A percentile compares a stretch with the other conserved stretches of the same genome.
phyloP scores from a whole-genome alignment of 164 flowering plant species.

The Houttuynia cordata region DNA sequence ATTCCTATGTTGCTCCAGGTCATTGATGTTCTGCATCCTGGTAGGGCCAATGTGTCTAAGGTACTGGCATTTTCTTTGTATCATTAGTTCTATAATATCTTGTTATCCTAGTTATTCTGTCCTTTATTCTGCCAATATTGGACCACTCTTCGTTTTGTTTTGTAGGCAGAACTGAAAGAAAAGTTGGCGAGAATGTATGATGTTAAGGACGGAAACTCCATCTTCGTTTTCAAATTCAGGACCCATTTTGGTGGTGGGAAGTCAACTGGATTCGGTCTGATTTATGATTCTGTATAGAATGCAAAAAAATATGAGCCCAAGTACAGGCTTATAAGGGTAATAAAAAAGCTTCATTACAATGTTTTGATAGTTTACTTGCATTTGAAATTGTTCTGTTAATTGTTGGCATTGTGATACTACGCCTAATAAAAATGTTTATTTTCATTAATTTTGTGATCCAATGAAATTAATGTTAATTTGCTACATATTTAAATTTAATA shows the following conservation, averaged over 20 bases:
- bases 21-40: constrained; percentile 69
- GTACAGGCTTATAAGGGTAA: constrained; percentile 69
- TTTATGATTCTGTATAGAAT: constrained; percentile 53
- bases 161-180: constrained; percentile 56
- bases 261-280: constrained; percentile 61
- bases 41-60: constrained; percentile 62
- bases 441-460: too few species aligned
- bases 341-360: background rate
- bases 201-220: constrained; percentile 47
- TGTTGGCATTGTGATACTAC: background rate
- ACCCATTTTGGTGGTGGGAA: constrained; percentile 75
- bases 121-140: background rate
- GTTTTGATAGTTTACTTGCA: background rate
- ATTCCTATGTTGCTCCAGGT: constrained; percentile 17
- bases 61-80: constrained; percentile 15
- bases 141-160: background rate
- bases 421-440: background rate
- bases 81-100: background rate
- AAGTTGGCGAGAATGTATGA: constrained; percentile 47
- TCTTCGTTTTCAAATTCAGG: constrained; percentile 57
- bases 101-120: background rate
- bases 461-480: too few species aligned
- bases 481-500: too few species aligned
- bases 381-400: background rate
- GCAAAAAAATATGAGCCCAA: constrained; percentile 69